Base-by-base conservation (phyloP, 345 rosid genomes). In the Ceriops zippeliana region DNA sequence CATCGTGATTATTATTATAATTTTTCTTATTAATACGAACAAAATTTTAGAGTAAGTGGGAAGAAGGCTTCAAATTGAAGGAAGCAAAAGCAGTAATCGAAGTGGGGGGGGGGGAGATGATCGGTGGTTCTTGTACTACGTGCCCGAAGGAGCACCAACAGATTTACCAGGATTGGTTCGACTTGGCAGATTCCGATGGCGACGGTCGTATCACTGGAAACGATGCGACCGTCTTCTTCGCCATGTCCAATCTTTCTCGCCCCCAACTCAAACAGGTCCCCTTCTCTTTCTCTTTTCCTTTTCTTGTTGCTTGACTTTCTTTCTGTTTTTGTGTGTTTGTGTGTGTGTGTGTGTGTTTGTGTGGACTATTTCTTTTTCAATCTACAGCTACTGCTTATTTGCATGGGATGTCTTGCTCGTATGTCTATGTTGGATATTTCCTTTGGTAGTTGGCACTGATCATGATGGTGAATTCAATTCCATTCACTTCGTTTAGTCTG, bases 201-300 rank as follows among this genome's bases (percentile, higher is more conserved):
- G 98, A 92, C 52, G 96, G 97, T 13, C 91, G 97, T 38, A 71
- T 92, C 66, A 86, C 89, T 6, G 97, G 97, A 42, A 83, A 79
- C 47, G 96, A 91, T 61, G 97, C 96, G 27, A 89, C 88, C 0
- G 83, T 82, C 79, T 90, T 93, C 86, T 90, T 93, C 70, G 68
- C 90, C 19, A 72, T 87, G 87, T 86, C 97, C 30, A 90, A 89
- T 61, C 91, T 93, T 68, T 84, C 95, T 70, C 96, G 98, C 16
- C 90, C 79, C 57, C 88, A 93, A 80, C 98, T 93, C 71, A 93
- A 93, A 79, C 93, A 90, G 95, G 96, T 87, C 22, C 20, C 65
- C 24, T 2, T 5, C 5, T 16, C n/a, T 5, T 49, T 2, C 5
- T 22, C 17, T 13, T 11, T 24, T 70, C 1, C 46, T 38, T 2